Conservation (phyloP, 768 basidiomycete species). For the Lanmaoa rubissima region DNA sequence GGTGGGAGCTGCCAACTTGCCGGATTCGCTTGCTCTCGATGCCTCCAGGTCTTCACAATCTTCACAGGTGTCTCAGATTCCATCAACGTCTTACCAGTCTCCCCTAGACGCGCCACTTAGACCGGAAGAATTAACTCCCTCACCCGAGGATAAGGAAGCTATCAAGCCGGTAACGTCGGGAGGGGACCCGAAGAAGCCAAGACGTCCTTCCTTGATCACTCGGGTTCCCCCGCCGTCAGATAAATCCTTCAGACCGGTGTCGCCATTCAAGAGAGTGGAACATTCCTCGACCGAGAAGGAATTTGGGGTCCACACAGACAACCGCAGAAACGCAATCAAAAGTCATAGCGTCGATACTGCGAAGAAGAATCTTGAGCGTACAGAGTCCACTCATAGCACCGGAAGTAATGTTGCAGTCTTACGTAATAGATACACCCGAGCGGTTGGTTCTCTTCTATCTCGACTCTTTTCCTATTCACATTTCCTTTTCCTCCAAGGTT, state of each 20-base stretch:
- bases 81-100: constrained; percentile 3
- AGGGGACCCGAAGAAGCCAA: constrained; percentile 11
- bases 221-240: constrained; percentile 16
- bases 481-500: constrained; percentile 36
- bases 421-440: constrained; percentile 58
- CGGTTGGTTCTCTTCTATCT: constrained; percentile 40
- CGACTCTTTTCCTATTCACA: constrained; percentile 1
- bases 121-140: background rate
- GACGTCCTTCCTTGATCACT: constrained; percentile 24
- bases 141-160: background rate
- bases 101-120: background rate
- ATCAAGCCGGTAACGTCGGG: background rate
- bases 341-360: constrained; percentile 32
- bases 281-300: constrained; percentile 30
- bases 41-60: constrained; percentile 1
- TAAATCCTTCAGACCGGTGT: constrained; percentile 12
- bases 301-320: constrained; percentile 30
- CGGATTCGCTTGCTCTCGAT: constrained; percentile 4
- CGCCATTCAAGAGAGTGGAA: constrained; percentile 23
- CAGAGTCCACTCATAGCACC: constrained; percentile 51
- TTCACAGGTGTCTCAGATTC: constrained; percentile 5
- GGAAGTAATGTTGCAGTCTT: constrained; percentile 68
- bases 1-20: background rate
- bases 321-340: constrained; percentile 17
- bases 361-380: constrained; percentile 43